A percentile compares a stretch with the other conserved stretches of the same genome.
phyloP scores from a whole-genome alignment of 2,329 filamentous ascomycete species.

The Curvularia verruculosa region DNA sequence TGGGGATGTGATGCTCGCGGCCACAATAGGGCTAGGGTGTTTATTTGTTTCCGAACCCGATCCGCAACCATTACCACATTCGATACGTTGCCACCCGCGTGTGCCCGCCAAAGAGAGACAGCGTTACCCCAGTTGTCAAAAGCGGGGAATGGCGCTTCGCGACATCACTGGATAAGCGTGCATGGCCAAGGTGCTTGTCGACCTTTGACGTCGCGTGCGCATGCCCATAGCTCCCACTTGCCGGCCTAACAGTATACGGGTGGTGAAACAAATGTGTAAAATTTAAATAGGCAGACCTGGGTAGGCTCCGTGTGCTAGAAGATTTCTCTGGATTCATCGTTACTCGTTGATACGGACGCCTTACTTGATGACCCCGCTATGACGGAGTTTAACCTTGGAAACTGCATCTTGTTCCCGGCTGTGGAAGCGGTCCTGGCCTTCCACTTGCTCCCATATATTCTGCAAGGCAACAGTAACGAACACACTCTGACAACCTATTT shows the following conservation, averaged over 20 bases:
- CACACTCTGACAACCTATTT: constrained; percentile 25
- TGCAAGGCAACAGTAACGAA: constrained; percentile 2
- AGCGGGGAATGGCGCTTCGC: not conserved
- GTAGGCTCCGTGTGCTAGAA: not conserved
- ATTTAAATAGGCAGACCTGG: not conserved
- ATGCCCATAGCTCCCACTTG: not conserved
- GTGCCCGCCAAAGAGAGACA: not conserved
- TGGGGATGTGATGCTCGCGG: not conserved
- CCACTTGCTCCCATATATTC: constrained; percentile 29
- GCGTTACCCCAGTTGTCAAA: not conserved
- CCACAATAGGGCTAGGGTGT: not conserved
- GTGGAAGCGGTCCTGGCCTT: constrained; percentile 28
- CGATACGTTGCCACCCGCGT: not conserved
- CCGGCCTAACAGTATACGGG: not conserved
- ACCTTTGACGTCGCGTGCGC: not conserved
- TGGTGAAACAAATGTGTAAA: not conserved
- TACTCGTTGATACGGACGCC: not conserved
- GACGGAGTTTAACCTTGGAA: constrained; percentile 25
- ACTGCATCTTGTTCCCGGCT: constrained; percentile 25
- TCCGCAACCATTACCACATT: constrained; percentile 4
- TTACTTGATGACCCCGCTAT: not conserved
- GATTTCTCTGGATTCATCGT: not conserved
- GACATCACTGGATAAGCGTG: not conserved
- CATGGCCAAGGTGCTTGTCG: not conserved
- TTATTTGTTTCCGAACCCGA: not conserved